These are phyloP conservation scores for Tripidium arundinaceum DNA, from an alignment of 202 grass and related monocot genomes.

Conservation along the genomic window DNA sequence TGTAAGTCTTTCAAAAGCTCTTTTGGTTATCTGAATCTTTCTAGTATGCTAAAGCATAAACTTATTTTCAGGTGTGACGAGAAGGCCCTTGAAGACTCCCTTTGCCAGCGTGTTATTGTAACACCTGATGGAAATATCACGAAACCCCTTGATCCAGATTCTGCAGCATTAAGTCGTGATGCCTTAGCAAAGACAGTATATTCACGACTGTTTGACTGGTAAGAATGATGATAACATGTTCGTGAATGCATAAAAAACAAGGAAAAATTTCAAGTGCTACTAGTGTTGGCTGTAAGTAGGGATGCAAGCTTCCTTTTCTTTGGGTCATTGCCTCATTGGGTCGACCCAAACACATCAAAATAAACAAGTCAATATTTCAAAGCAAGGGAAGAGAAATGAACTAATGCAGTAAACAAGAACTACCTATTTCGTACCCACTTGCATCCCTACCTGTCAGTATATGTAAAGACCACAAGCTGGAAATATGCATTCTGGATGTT, in stretches of 20 bases:
- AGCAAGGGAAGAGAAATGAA: neutral
- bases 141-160: constrained; percentile 91
- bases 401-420: neutral
- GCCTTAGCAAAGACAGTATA: constrained; percentile 93
- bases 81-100: constrained; percentile 73
- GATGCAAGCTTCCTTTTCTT: neutral
- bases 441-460: too few relatives aligned
- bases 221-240: constrained; percentile 26
- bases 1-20: constrained; percentile 39
- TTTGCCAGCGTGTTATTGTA: constrained; percentile 87
- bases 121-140: constrained; percentile 97
- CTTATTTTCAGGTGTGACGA: constrained; percentile 63
- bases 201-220: constrained; percentile 95
- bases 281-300: constrained; percentile 7
- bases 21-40: constrained; percentile 6
- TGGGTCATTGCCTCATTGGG: neutral
- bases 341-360: neutral
- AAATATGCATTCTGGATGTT: constrained; percentile 1
- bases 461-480: too few relatives aligned
- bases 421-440: neutral
- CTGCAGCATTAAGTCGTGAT: constrained; percentile 74
- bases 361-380: neutral
- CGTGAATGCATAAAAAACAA: constrained; percentile 6
- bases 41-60: constrained; percentile 25
- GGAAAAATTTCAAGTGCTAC: neutral